A percentile compares a stretch with the other conserved stretches of the same genome.
Conservation (phyloP, 306 rosid genomes). For the Fagus sylvatica region DNA sequence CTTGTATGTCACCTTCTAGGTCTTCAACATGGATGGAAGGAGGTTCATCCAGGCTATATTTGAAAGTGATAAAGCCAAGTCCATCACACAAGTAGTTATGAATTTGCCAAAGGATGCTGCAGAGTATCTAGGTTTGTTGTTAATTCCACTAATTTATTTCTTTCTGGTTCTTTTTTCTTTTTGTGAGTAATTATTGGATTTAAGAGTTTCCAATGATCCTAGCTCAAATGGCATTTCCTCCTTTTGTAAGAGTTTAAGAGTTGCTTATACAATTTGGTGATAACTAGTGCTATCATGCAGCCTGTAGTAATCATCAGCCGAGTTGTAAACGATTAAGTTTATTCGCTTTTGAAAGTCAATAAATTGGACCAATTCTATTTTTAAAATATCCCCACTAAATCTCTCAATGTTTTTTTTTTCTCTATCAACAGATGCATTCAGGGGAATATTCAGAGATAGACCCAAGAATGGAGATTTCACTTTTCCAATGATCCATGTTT, state of each 20-base stretch:
- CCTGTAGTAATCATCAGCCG: neutral
- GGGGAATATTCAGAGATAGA: constrained; percentile 66
- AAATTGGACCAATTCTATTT: neutral
- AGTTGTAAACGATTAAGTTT: neutral
- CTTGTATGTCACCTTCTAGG: constrained; percentile 45
- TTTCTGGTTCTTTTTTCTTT: constrained; percentile 11
- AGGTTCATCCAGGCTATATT: constrained; percentile 83
- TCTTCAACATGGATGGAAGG: constrained; percentile 95
- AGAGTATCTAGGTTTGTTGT: constrained; percentile 71
- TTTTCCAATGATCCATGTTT: constrained; percentile 80
- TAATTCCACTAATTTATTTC: neutral
- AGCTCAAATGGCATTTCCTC: too few species aligned
- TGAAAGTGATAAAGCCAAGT: constrained; percentile 69
- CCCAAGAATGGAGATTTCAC: constrained; percentile 41
- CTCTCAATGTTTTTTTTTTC: constrained; percentile 16
- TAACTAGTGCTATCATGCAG: neutral
- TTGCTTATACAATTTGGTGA: neutral
- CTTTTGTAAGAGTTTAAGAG: neutral
- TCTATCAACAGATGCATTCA: constrained; percentile 63
- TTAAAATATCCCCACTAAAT: constrained; percentile 6
- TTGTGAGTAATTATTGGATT: neutral
- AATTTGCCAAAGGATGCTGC: constrained; percentile 92
- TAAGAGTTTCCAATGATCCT: too few species aligned
- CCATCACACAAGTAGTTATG: constrained; percentile 92
- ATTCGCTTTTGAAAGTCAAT: neutral